Evolutionary conservation across 768 basidiomycete species (phyloP).

Genomic region (Thelephora ganbajun): DNA sequence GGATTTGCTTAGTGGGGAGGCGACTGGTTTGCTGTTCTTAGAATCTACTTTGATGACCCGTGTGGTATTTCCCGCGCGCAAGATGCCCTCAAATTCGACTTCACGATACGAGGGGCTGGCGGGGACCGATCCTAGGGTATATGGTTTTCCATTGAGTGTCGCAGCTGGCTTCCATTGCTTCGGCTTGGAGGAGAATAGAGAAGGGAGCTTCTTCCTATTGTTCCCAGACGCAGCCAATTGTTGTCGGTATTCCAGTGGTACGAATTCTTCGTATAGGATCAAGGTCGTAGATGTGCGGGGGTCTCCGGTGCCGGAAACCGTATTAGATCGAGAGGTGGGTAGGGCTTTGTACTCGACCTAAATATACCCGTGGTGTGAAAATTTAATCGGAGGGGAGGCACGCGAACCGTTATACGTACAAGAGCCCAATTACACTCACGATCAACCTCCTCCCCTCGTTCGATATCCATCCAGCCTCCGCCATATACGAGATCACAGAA

Average conservation of each 20-base stretch:
- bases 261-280: conserved; percentile 87
- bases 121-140: conserved; percentile 47
- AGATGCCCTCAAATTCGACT: conserved; percentile 67
- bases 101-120: conserved; percentile 40
- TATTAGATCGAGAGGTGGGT: conserved; percentile 23
- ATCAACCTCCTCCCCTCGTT: conserved; percentile 59
- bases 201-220: conserved; percentile 45
- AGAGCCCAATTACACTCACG: conserved; percentile 88
- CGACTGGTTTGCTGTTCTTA: background rate
- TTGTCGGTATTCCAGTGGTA: conserved; percentile 76
- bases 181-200: conserved; percentile 44
- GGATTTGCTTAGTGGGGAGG: background rate
- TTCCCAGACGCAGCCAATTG: conserved; percentile 46
- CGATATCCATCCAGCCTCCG: conserved; percentile 74
- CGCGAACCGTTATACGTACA: conserved; percentile 32
- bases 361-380: background rate
- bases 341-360: conserved; percentile 84
- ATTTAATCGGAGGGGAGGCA: background rate
- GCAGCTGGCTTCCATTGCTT: conserved; percentile 69
- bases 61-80: conserved; percentile 38
- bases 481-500: conserved; percentile 75
- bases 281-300: conserved; percentile 62
- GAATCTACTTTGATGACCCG: conserved; percentile 18
- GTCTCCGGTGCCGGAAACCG: conserved; percentile 27
- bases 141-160: conserved; percentile 71